These are phyloP conservation scores for Parafenestella ontariensis DNA, from an alignment of 2,329 filamentous ascomycete species.

Conservation along the genomic window DNA sequence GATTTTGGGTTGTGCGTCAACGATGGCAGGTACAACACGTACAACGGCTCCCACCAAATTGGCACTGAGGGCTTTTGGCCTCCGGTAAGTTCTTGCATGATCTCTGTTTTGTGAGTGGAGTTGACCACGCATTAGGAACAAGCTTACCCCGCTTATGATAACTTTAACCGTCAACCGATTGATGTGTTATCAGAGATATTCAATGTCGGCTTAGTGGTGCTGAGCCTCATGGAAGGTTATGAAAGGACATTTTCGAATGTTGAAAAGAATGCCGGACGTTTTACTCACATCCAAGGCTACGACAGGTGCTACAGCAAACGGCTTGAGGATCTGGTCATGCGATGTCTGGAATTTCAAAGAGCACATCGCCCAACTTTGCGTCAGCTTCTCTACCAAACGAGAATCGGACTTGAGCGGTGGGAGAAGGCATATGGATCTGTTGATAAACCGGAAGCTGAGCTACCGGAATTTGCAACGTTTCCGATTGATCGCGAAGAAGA, in stretches of 20 bases:
- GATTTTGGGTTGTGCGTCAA: not conserved
- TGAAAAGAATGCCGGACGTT: not conserved
- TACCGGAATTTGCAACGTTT: not conserved
- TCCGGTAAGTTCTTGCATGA: not conserved
- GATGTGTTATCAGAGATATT: not conserved
- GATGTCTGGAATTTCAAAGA: not conserved
- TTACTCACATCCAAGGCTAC: not conserved
- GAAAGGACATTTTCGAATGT: not conserved
- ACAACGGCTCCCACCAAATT: not conserved
- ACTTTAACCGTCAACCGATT: not conserved
- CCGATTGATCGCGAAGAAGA: not conserved
- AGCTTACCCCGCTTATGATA: not conserved
- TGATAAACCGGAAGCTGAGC: not conserved
- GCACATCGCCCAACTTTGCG: not conserved
- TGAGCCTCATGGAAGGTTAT: not conserved
- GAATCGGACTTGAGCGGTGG: not conserved
- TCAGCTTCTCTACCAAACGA: not conserved
- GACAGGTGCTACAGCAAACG: not conserved
- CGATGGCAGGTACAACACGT: not conserved
- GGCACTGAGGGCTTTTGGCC: not conserved
- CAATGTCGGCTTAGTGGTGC: not conserved
- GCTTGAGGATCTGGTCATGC: not conserved
- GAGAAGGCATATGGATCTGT: conserved; percentile 4
- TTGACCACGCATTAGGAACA: not conserved
- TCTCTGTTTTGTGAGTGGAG: not conserved